A percentile compares a stretch with the other conserved stretches of the same genome.
Conservation (phyloP, 129 eudicot genomes). For the Chrysanthemum lavandulifolium region DNA sequence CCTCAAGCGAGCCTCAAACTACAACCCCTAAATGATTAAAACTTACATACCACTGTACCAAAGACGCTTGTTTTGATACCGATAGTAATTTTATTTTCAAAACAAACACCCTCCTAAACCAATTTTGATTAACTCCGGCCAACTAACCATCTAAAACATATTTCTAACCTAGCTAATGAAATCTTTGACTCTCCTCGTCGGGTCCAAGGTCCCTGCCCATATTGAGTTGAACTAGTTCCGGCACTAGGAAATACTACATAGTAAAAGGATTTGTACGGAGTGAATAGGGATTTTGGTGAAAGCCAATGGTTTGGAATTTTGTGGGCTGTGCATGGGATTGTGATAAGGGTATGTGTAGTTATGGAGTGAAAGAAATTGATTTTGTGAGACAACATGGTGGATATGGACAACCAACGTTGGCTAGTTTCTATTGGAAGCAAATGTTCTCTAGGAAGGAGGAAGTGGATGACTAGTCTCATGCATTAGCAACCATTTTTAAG, state of each 20-base stretch:
- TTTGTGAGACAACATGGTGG: constrained; percentile 36
- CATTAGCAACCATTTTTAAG: constrained; percentile 15
- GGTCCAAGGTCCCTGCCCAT: no score
- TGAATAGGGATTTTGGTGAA: background rate
- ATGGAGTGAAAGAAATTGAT: constrained; percentile 29
- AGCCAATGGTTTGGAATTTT: constrained; percentile 6
- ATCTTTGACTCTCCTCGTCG: no score
- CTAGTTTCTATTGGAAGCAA: constrained; percentile 5
- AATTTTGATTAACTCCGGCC: no score
- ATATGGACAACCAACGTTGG: constrained; percentile 27
- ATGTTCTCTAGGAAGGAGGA: background rate
- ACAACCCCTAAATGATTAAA: no score
- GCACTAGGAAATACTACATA: no score
- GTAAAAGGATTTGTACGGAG: background rate
- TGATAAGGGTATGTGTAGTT: constrained; percentile 24
- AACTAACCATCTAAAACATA: no score
- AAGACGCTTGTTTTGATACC: no score
- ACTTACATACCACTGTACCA: no score
- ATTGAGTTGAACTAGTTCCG: no score
- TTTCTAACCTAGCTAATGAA: no score
- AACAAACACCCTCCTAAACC: no score
- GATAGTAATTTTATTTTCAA: no score
- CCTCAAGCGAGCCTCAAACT: accelerated
- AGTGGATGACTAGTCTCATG: constrained; percentile 24
- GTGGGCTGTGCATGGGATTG: constrained; percentile 24